Evolutionary conservation across 768 basidiomycete species (phyloP).

Genomic region (Cystofilobasidium capitatum): DNA sequence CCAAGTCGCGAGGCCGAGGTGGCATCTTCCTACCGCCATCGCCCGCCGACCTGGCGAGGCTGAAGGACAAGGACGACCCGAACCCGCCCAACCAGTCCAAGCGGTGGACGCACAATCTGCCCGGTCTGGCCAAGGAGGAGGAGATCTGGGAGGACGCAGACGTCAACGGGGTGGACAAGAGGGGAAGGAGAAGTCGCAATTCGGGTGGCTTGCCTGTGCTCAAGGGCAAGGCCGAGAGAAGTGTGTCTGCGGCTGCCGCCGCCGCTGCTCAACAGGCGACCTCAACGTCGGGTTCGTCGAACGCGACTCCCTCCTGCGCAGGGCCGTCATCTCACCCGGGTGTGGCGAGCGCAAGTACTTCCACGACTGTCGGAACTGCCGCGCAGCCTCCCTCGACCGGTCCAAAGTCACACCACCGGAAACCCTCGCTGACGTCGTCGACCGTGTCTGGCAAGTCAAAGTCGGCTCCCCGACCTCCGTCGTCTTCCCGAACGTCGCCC

Average conservation of each 20-base stretch:
- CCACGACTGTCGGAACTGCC: background rate
- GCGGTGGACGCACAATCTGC: conserved; percentile 26
- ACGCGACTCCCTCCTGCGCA: too few species aligned
- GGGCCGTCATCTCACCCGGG: too few species aligned
- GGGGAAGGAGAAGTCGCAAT: background rate
- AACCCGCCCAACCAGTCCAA: conserved; percentile 24
- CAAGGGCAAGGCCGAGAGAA: conserved; percentile 1
- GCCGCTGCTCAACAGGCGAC: background rate
- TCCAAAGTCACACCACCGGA: background rate
- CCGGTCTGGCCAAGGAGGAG: conserved; percentile 5
- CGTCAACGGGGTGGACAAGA: background rate
- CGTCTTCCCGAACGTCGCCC: conserved; percentile 19
- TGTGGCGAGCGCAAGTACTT: too few species aligned
- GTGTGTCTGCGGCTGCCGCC: background rate
- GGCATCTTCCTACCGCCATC: conserved; percentile 49
- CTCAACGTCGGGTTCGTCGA: too few species aligned
- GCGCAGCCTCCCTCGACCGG: background rate
- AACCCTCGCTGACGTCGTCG: conserved; percentile 66
- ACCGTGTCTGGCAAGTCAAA: conserved; percentile 28
- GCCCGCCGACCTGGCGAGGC: conserved; percentile 21
- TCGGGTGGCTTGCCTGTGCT: background rate
- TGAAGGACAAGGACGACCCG: conserved; percentile 9
- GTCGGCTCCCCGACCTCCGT: conserved; percentile 27
- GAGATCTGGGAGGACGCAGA: background rate
- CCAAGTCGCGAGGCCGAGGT: conserved; percentile 41